Conservation (phyloP, 176 grass and related monocot genomes). For the Bromus sterilis region DNA sequence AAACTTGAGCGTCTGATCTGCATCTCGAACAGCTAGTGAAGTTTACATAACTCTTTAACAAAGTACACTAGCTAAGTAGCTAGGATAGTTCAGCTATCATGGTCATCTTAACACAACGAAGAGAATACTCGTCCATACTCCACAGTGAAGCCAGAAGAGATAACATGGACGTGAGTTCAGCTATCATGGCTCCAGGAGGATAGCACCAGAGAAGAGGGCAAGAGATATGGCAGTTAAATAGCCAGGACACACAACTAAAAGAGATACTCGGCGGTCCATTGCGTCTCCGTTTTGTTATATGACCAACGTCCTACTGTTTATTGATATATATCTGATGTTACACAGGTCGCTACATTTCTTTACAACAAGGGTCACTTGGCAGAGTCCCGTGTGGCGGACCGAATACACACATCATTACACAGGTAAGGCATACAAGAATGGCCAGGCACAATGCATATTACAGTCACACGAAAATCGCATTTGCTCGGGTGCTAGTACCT, state of each 20-base stretch:
- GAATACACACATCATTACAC: constrained; percentile 36
- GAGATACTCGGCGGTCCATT: background rate
- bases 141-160: background rate
- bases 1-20: background rate
- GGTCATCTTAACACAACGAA: too few relatives aligned
- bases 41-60: background rate
- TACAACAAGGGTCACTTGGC: constrained; percentile 48
- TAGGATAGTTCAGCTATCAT: background rate
- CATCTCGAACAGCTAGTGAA: background rate
- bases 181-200: too few relatives aligned
- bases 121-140: background rate
- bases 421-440: constrained; percentile 29
- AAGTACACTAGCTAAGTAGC: too few relatives aligned
- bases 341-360: constrained; percentile 40
- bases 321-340: constrained; percentile 31
- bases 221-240: background rate
- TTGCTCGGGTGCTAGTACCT: constrained; percentile 21
- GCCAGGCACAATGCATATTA: constrained; percentile 39
- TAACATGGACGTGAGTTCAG: too few relatives aligned
- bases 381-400: constrained; percentile 31
- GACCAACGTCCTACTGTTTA: constrained; percentile 33
- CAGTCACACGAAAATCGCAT: constrained; percentile 64
- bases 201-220: background rate
- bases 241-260: background rate
- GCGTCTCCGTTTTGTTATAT: background rate